These are phyloP conservation scores for Prunus davidiana DNA, from an alignment of 306 rosid species.

Conservation along the genomic window DNA sequence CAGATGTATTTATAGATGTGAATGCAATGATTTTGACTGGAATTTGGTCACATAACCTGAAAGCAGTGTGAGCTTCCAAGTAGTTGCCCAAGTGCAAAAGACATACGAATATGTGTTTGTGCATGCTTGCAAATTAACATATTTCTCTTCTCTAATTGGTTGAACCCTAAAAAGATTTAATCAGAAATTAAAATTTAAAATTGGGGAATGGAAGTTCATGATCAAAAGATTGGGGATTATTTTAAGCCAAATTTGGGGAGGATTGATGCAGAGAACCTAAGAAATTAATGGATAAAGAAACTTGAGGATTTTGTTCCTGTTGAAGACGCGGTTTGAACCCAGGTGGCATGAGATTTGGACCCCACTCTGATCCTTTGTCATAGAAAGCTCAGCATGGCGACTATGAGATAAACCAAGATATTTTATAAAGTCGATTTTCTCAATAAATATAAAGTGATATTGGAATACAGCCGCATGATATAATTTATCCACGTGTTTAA, in stretches of 20 bases:
- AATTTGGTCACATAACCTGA: background rate
- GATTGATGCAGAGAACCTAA: background rate
- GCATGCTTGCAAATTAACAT: background rate
- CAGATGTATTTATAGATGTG: constrained; percentile 53
- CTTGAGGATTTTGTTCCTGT: constrained; percentile 22
- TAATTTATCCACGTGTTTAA: background rate
- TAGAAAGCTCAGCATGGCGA: background rate
- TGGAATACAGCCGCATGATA: too few relatives aligned
- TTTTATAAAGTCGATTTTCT: background rate
- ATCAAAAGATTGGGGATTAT: constrained; percentile 17
- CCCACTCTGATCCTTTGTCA: background rate
- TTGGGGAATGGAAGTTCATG: constrained; percentile 3
- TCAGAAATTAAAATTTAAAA: background rate
- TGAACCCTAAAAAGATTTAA: background rate
- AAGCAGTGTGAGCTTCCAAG: constrained; percentile 46
- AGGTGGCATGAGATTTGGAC: constrained; percentile 37
- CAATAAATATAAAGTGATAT: too few relatives aligned
- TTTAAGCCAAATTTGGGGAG: background rate
- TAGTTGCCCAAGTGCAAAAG: constrained; percentile 32
- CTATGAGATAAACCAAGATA: background rate
- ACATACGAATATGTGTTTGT: background rate
- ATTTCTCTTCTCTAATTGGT: background rate
- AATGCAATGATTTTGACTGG: constrained; percentile 25
- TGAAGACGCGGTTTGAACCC: constrained; percentile 55
- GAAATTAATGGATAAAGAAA: background rate